These are phyloP conservation scores for Anethum foeniculum DNA, from an alignment of 140 eudicot genomes.

Conservation along the genomic window DNA sequence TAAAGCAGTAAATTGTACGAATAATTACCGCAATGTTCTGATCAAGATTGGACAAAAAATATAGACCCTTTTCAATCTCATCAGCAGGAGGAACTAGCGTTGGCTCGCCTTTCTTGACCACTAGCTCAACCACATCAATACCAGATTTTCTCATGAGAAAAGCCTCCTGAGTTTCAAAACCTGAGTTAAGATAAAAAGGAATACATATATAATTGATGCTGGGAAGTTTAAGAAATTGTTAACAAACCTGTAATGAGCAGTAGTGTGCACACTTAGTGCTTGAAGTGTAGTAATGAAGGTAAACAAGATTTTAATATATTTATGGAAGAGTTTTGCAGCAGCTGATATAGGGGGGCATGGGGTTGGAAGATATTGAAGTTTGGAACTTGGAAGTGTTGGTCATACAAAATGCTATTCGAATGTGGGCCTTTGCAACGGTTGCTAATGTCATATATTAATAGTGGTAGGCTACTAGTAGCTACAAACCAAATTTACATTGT, in stretches of 20 bases:
- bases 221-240: conserved; percentile 14
- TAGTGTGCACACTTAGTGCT: conserved; percentile 5
- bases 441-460: conserved; percentile 19
- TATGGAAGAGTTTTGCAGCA: too few species aligned
- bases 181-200: conserved; percentile 10
- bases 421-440: too few species aligned
- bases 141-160: conserved; percentile 47
- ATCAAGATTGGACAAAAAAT: conserved; percentile 71
- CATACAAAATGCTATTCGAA: too few species aligned
- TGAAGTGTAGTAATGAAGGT: conserved; percentile 7
- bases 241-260: conserved; percentile 18
- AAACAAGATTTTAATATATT: neutral
- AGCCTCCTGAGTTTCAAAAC: conserved; percentile 44
- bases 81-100: conserved; percentile 59
- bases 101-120: conserved; percentile 60
- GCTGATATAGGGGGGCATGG: too few species aligned
- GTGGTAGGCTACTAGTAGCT: conserved; percentile 47
- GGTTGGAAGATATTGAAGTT: too few species aligned
- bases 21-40: conserved; percentile 89
- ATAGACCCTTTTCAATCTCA: conserved; percentile 54
- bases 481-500: conserved; percentile 14
- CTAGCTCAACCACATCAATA: conserved; percentile 28
- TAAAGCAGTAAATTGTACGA: conserved; percentile 74
- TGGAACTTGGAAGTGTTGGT: too few species aligned
- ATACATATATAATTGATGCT: too few species aligned